Evolutionary conservation across 1,139 yeast genomes (phyloP).

Genomic region (Lizanozyma gosingica): DNA sequence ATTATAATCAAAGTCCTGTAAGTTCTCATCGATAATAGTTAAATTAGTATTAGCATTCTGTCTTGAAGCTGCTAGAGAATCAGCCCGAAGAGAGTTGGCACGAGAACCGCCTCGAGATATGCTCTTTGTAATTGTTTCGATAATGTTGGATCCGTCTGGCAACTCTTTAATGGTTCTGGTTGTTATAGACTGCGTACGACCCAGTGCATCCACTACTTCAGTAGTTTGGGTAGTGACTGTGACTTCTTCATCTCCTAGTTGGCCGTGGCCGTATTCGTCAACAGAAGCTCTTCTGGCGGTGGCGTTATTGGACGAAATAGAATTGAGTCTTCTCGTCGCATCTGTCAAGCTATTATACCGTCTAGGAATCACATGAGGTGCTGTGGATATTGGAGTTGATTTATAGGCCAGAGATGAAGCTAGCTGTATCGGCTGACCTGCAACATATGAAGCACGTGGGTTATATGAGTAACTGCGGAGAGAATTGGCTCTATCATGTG

Average conservation of each 20-base stretch:
- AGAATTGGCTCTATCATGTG: slow-evolving; percentile 18
- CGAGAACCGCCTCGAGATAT: slow-evolving; percentile 26
- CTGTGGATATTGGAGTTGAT: slow-evolving; percentile 1
- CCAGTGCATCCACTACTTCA: slow-evolving; percentile 33
- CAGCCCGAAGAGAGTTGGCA: slow-evolving; percentile 15
- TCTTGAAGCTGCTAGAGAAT: slow-evolving; percentile 7
- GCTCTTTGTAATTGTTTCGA: slow-evolving; percentile 38
- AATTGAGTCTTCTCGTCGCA: slow-evolving; percentile 2
- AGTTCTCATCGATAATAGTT: slow-evolving; percentile 36
- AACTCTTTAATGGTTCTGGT: slow-evolving; percentile 32
- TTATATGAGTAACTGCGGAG: slow-evolving; percentile 29
- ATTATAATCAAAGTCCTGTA: slow-evolving; percentile 36
- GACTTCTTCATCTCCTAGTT: slow-evolving; percentile 18
- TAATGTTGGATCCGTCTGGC: slow-evolving; percentile 38
- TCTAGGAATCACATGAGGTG: slow-evolving; percentile 11
- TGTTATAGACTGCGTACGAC: slow-evolving; percentile 35
- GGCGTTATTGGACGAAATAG: slow-evolving; percentile 1
- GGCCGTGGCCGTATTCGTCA: slow-evolving; percentile 10
- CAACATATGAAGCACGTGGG: slow-evolving; percentile 33
- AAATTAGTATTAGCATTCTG: slow-evolving; percentile 16
- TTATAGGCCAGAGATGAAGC: too few relatives aligned
- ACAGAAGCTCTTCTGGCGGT: slow-evolving; percentile 4
- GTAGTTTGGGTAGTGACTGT: slow-evolving; percentile 36
- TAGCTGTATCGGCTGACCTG: slow-evolving; percentile 15
- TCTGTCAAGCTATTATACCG: slow-evolving; percentile 14